These are phyloP conservation scores for Stagonosporopsis cucurbitacearum DNA, from an alignment of 2,329 filamentous ascomycete species.

Conservation along the genomic window DNA sequence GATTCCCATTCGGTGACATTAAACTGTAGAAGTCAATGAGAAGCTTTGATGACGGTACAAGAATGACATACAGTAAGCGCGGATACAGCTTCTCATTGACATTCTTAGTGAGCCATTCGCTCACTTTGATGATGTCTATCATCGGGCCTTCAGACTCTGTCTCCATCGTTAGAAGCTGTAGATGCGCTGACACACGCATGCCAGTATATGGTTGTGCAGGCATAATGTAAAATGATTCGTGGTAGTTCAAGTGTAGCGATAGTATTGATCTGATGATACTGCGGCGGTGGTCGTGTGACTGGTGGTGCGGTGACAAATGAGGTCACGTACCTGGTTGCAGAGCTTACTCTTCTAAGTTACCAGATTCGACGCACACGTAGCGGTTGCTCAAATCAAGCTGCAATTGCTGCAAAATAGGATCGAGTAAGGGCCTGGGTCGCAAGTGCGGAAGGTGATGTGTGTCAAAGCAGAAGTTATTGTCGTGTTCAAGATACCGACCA, in stretches of 20 bases:
- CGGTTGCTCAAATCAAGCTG: background rate
- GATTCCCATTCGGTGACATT: slow-evolving; percentile 59
- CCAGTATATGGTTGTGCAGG: background rate
- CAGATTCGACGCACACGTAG: background rate
- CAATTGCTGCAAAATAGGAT: background rate
- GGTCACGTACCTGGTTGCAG: slow-evolving; percentile 13
- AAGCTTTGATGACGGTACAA: background rate
- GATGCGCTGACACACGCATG: background rate
- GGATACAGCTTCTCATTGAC: slow-evolving; percentile 53
- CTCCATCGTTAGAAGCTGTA: slow-evolving; percentile 11
- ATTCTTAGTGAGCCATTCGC: slow-evolving; percentile 54
- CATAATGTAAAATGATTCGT: background rate
- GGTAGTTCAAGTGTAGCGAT: background rate
- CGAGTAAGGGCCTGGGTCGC: background rate
- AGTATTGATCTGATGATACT: background rate
- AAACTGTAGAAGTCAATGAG: slow-evolving; percentile 42
- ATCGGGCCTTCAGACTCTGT: slow-evolving; percentile 37
- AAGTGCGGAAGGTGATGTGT: background rate
- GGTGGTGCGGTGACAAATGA: slow-evolving; percentile 6
- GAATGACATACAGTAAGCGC: slow-evolving; percentile 50
- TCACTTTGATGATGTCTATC: slow-evolving; percentile 54
- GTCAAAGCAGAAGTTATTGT: background rate
- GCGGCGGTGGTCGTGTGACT: slow-evolving; percentile 4
- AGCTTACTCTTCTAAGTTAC: background rate
- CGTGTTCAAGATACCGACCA: slow-evolving; percentile 6